phyloP scores from a whole-genome alignment of 2,329 filamentous ascomycete genomes.

The Aspergillus piperis region DNA sequence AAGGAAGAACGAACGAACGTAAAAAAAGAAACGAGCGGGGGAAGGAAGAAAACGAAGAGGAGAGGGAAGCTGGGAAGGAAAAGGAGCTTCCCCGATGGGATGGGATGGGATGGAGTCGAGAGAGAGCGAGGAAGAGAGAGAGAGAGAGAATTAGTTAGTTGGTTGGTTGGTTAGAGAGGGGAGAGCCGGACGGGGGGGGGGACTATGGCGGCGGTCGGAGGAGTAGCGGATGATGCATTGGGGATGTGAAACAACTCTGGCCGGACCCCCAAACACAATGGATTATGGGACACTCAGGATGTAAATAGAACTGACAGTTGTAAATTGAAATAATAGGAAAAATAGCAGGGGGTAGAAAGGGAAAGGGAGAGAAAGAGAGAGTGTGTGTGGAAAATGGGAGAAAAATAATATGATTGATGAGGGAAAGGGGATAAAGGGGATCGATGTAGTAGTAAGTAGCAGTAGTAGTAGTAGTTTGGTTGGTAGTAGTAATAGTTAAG shows the following conservation, averaged over 20 bases:
- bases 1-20: not conserved
- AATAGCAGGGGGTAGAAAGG: constrained; percentile 9
- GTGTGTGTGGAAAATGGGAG: not conserved
- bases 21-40: not conserved
- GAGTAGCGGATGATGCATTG: constrained; percentile 34
- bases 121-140: constrained; percentile 6
- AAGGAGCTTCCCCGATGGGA: not conserved
- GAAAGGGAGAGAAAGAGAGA: not conserved
- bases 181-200: constrained; percentile 15
- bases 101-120: not conserved
- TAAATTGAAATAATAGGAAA: constrained; percentile 7
- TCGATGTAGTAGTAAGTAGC: no score
- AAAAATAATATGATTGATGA: not conserved
- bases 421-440: not conserved
- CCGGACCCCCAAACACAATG: not conserved
- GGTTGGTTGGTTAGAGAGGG: not conserved
- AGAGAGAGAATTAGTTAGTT: not conserved
- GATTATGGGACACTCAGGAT: constrained; percentile 5
- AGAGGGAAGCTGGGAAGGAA: not conserved
- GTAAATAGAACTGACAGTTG: constrained; percentile 13
- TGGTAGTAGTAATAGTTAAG: not conserved
- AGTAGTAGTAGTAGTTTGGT: not conserved
- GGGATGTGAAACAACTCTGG: constrained; percentile 3
- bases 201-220: constrained; percentile 37
- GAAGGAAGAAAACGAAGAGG: not conserved